Evolutionary conservation across 2,329 filamentous ascomycete species (phyloP), one percentile per base, ranked within the genome.

Genomic region (Cercospora sp.): DNA sequence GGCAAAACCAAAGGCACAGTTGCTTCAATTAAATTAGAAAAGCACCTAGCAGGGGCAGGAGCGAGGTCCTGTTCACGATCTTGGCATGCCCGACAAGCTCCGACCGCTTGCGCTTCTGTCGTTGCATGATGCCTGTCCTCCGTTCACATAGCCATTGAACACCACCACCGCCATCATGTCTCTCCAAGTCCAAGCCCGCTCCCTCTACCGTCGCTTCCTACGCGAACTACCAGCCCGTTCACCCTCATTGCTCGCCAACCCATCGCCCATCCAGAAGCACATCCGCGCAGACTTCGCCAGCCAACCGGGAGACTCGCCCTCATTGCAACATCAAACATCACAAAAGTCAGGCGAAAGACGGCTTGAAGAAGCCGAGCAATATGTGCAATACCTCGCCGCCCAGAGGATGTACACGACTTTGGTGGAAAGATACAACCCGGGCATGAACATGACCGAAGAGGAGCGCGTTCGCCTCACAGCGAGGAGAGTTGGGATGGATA

Each of bases 371-470:
- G 90, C 88, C n/a, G 88, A 92, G 71, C 93, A 98, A 79, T 88
- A 93, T 72, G 81, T 93, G 28, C 86, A 88, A 66, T 98, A 97
- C 78, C 85, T 95, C 20, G 87, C 88, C 74, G 90, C 94, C n/a
- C 95, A 99, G 83, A 85, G 94, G 63, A 87, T 87, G 77, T 97
- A 98, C 79, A 86, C 88, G 28, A 90, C 88, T 16, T 82, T 98
- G 53, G 79, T 98, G 42, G 94, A 97, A 81, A 86, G 94, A 74
- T 98, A 99, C 81, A 98, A 98, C 79, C 93, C 93, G 0, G 93
- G 94, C 18, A 92, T 96, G 88, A 87, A 88, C 72, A 92, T 97
- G 90, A 88, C 91, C 72, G 90, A 96, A 80, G 85, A 89, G 77
- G 94, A 98, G 83, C 86, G 92, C 69, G 89, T 97, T 51, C 83